Evolutionary conservation across 148 eudicot genomes (phyloP), one percentile per base, ranked within the genome.

Genomic region (Selenicereus undatus): DNA sequence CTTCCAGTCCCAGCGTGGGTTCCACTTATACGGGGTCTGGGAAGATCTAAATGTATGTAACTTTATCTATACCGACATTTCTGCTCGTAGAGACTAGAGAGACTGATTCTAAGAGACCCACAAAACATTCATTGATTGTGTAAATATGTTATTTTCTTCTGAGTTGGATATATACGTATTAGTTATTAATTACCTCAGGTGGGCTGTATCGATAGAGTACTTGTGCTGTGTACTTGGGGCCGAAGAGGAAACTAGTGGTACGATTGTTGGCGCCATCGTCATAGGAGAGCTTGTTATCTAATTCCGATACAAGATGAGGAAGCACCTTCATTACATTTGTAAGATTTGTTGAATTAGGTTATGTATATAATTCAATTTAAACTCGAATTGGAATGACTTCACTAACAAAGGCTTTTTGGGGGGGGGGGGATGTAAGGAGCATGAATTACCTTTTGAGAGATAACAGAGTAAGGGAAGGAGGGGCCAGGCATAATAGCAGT

Each of bases 401-500:
- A 39, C 43, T 39, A 39, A 39, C 43, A 2, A 39, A 39, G 43
- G 43, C 0, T 39, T 39, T 39, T 39, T 39, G 43, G 43, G 43
- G 43, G 43, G 43, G 43, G 43, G n/a, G 4, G 16, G 74, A 5
- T 39, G 50, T 14, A 43, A 26, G 22, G 35, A 58, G 27, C 1
- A 35, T n/a, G 54, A 11, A 3, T 70, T 76, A 86, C 88, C 82
- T 83, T 76, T 70, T 86, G 76, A 39, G 78, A 29, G 76, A 83
- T 79, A 32, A 65, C 62, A 24, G 85, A 80, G 22, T 24, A 21
- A 64, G 78, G 8, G 85, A 88, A 2, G 80, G 88, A 58, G 73
- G 74, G 75, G 76, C 86, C 85, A n/a, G 91, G 91, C 93, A 90
- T 88, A 75, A 56, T 74, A 27, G 91, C 88, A 11, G 83, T 80